A percentile compares a stretch with the other conserved stretches of the same genome.
Conservation (phyloP, 2,329 filamentous ascomycete species). For the Phoma herbarum region DNA sequence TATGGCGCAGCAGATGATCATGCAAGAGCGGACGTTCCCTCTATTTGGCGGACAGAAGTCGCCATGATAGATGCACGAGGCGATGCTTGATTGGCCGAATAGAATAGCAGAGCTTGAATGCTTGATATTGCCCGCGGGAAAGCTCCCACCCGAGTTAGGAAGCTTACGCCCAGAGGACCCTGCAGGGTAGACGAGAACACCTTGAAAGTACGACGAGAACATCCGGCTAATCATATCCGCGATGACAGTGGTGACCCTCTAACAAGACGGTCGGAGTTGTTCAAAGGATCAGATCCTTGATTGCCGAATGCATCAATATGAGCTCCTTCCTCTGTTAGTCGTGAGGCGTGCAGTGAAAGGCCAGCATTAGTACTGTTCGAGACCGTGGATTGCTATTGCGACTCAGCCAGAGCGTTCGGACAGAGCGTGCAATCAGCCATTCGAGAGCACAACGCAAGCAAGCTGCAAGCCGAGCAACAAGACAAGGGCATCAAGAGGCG, state of each 20-base stretch:
- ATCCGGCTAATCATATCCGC: background rate
- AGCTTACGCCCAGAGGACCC: slow-evolving; percentile 26
- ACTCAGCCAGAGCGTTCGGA: no score
- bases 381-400: background rate
- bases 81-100: slow-evolving; percentile 3
- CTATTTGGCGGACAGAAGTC: slow-evolving; percentile 12
- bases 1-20: background rate
- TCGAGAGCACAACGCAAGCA: background rate
- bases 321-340: background rate
- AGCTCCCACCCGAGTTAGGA: slow-evolving; percentile 32
- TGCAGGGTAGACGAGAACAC: slow-evolving; percentile 11
- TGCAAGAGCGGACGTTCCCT: background rate
- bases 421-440: background rate
- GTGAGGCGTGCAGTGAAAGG: background rate
- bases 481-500: background rate
- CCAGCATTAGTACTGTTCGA: background rate
- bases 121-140: slow-evolving; percentile 18
- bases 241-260: background rate
- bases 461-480: background rate
- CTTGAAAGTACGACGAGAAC: background rate
- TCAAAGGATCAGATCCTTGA: slow-evolving; percentile 13
- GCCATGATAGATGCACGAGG: slow-evolving; percentile 20
- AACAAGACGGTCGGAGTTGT: slow-evolving; percentile 1
- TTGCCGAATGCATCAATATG: background rate
- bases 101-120: background rate